Evolutionary conservation across 163 green algal genomes (phyloP), one percentile per base, ranked within the genome.

Genomic region (Scenedesmus sp.): DNA sequence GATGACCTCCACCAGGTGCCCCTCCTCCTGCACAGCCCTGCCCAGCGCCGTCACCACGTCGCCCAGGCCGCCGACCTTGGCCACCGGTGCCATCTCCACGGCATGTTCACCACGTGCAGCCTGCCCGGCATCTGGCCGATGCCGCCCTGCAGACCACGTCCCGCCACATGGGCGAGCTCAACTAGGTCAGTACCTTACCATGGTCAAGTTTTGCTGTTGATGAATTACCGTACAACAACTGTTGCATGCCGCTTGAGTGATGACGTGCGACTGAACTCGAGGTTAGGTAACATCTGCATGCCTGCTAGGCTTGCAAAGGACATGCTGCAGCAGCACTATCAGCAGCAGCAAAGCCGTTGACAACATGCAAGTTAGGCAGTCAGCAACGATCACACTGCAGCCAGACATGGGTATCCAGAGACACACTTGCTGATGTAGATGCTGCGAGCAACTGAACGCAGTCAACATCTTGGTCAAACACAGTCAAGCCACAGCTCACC

Each of bases 41-140:
- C 95, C 97, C 89, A 99, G 93, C 10, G 96, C 95, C 4, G 98
- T 99, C 51, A 99, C 98, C 24, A 99, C 98, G 93, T 99, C 98
- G 7, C 97, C 98, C 92, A 99, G 96, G 72, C 98, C 98, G 43
- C 98, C 98, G 51, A 99, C 98, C 97, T 99, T 99, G 49, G 97
- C 97, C 51, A 99, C 98, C 79, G 98, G 98, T 65, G 98, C 98
- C 98, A 99, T 99, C 94, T 99, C 98, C n/a, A 99, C 97, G 0
- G 98, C 95, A 99, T 96, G 94, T 99, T 98, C 12, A 96, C 94
- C 65, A 99, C 94, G 93, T 97, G 95, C 89, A 99, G 95, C 37
- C 93, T 94, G 83, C 49, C 65, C 42, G 56, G 65, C 59, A 90
- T 83, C 59, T 37, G 53, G 85, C 85, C 85, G 15, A 83, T 51